These are phyloP conservation scores for Ascochyta clinopodiicola DNA, from an alignment of 2,329 filamentous ascomycete genomes.

Conservation along the genomic window DNA sequence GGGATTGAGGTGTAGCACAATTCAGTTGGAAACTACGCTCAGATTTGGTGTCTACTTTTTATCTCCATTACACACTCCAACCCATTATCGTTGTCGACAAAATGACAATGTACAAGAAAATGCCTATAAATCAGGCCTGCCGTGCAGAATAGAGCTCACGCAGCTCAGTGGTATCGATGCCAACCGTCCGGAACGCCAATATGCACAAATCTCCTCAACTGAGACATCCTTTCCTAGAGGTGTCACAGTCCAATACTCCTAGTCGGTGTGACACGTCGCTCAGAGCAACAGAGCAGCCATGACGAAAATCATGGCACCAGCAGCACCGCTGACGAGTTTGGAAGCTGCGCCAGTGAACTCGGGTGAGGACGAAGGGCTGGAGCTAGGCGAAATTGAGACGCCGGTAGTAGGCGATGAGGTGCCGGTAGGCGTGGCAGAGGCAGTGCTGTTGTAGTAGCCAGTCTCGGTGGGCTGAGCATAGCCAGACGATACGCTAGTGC, in stretches of 20 bases:
- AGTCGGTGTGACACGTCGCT: slow-evolving; percentile 10
- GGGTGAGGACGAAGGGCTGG: slow-evolving; percentile 18
- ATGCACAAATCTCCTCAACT: slow-evolving; percentile 13
- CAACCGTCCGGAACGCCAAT: slow-evolving; percentile 20
- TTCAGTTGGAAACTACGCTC: neutral
- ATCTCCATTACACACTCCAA: slow-evolving; percentile 4
- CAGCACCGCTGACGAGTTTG: slow-evolving; percentile 30
- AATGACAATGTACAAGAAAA: slow-evolving; percentile 24
- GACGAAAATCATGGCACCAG: slow-evolving; percentile 28
- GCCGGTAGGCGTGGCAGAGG: slow-evolving; percentile 10
- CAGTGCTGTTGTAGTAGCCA: slow-evolving; percentile 19
- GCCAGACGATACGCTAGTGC: slow-evolving; percentile 16
- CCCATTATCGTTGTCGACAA: slow-evolving; percentile 1
- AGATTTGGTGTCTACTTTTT: slow-evolving; percentile 1
- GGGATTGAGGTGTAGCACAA: neutral
- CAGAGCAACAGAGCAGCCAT: slow-evolving; percentile 37
- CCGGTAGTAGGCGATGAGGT: slow-evolving; percentile 15
- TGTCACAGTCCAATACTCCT: neutral
- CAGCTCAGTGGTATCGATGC: slow-evolving; percentile 28
- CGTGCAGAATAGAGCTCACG: slow-evolving; percentile 4
- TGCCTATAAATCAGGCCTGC: slow-evolving; percentile 5
- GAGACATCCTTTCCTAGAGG: neutral
- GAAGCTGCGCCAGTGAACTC: slow-evolving; percentile 29
- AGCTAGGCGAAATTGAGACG: slow-evolving; percentile 20
- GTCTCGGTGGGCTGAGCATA: slow-evolving; percentile 25